These are phyloP conservation scores for Juglanconis oblonga DNA, from an alignment of 2,329 filamentous ascomycete species.

Conservation along the genomic window DNA sequence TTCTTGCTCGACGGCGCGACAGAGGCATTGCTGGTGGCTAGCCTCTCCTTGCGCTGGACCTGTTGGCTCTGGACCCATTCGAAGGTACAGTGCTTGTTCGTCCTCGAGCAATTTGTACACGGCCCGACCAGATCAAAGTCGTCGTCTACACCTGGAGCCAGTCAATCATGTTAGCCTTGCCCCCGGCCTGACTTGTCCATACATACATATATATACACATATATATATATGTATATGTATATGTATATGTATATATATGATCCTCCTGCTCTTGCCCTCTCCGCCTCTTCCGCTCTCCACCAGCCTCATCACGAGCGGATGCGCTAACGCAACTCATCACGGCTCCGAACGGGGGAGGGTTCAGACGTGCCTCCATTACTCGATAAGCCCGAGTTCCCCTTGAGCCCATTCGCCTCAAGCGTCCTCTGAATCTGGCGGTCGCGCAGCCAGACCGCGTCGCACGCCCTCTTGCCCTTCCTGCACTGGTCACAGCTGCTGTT, in stretches of 20 bases:
- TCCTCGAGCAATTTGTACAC: conserved; percentile 19
- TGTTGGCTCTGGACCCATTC: conserved; percentile 19
- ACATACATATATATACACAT: too few relatives aligned
- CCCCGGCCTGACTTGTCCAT: not conserved
- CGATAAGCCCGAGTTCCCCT: not conserved
- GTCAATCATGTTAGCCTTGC: conserved; percentile 1
- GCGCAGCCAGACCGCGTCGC: conserved; percentile 17
- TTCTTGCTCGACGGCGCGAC: not conserved
- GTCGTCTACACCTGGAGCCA: conserved; percentile 7
- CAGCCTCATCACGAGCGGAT: not conserved
- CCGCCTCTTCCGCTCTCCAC: not conserved
- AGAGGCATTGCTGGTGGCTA: not conserved
- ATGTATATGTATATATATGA: too few relatives aligned
- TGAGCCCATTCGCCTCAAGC: not conserved
- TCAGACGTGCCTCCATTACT: conserved; percentile 15
- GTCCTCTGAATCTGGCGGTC: conserved; percentile 9
- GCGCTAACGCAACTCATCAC: not conserved
- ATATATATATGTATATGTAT: too few relatives aligned
- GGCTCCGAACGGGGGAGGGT: not conserved
- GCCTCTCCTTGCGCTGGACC: conserved; percentile 11
- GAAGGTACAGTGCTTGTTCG: conserved; percentile 20
- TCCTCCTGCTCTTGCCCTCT: not conserved
- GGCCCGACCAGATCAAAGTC: conserved; percentile 12
- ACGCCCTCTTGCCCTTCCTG: conserved; percentile 19
- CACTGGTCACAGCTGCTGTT: conserved; percentile 20